Base-by-base conservation (phyloP, 2,329 filamentous ascomycete genomes). In the Fusarium solani-melongenae region DNA sequence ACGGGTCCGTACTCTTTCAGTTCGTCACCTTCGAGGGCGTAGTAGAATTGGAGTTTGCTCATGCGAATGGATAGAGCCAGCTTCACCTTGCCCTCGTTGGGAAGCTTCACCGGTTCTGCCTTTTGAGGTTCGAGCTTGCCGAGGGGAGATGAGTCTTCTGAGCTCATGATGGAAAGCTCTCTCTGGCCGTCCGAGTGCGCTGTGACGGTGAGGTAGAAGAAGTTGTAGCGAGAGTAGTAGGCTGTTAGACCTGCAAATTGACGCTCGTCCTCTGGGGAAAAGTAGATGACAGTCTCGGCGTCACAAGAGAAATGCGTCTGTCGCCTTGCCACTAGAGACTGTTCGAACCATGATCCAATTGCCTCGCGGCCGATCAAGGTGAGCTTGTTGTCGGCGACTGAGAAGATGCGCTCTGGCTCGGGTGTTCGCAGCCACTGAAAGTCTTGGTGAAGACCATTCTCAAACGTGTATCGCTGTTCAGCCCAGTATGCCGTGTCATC, bases 191-290 rank as follows among this genome's bases (percentile, higher is more conserved):
- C 86, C 0, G 86, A 81, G 73, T 89, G 81, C 0, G 89, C 89
- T 4, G 89, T 89, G 2, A 92, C 87, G 0, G 88, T 85, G 7
- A 92, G 83, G 73, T 91, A 92, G 82, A 90, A 91, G 80, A 91
- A 92, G 80, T 92, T 92, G 81, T 84, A 91, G 5, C 89, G 88
- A 76, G 87, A 89, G 81, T 92, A 92, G 79, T 92, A 92, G 0
- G 88, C 88, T 14, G 87, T 88, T 9, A 92, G 81, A 0, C 90
- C 90, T 0, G 90, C 89, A 67, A 90, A 91, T 72, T 91, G 86
- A 12, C 89, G 84, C 82, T 91, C 89, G 74, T 92, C 89, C 0
- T 80, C 78, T 0, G 90, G 90, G 1, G 82, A 80, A 73, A 90
- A 91, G 66, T 86, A 83, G 4, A 91, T 72, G 0, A 85, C 80